Evolutionary conservation across 2,329 filamentous ascomycete species (phyloP), one percentile per base, ranked within the genome.

Genomic region (Calonectria pauciramosa): DNA sequence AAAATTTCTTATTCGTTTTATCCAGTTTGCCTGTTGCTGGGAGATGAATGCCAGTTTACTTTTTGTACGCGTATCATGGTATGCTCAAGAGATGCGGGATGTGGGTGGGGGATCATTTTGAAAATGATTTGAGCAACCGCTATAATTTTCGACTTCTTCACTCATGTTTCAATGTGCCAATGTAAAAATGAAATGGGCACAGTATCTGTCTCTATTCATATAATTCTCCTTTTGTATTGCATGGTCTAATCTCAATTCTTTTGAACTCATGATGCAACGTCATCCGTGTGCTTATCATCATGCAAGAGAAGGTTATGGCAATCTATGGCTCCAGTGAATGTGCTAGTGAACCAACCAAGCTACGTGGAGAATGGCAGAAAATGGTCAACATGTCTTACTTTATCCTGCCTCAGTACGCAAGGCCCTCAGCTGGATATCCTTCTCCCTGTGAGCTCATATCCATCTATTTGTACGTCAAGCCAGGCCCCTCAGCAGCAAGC

Each of bases 241-340:
- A 9, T 10, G 28, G 26, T 5, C 14, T 16, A 54, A 14, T 20
- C 16, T 28, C 51, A 54, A 54, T 30, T 20, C n/a, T 23, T 11
- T 18, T 20, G 26, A 14, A 38, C 38, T 70, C 65, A 77, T 76
- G 75, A 56, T 72, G 70, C 70, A n/a, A 38, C 13, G 28, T 28
- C 16, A 56, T 18, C 18, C 18, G 52, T 28, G 52, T 28, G 28
- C 51, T 38, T n/a, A 9, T n/a, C 20, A 7, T 5, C 6, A 26
- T 34, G 30, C 14, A 47, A 18, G 9, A 23, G 32, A 60, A 60
- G 32, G n/a, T 23, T 36, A 60, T 60, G n/a, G 13, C 34, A 36
- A 36, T 34, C 32, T 3, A 38, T 38, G 34, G 20, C 10, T 34
- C 10, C 7, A 36, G 14, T 13, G 11, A 38, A 54, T 14, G 8